phyloP scores from a whole-genome alignment of 202 grass and related monocot genomes.

The Elaeis oleifera region DNA sequence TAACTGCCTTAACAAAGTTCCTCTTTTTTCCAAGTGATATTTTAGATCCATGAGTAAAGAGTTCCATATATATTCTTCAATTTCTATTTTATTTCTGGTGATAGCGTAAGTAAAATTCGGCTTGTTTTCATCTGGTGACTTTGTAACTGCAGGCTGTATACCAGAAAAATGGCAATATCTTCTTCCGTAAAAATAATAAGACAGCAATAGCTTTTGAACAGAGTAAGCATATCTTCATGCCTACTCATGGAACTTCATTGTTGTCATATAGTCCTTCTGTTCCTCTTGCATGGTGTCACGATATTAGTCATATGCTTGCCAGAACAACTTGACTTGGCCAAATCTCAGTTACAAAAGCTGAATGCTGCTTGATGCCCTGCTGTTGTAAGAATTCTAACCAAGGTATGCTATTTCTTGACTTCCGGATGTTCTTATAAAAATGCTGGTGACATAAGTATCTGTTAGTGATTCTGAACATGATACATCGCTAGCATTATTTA shows the following conservation, averaged over 20 bases:
- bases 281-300: not conserved
- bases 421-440: no score
- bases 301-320: slow-evolving; percentile 2
- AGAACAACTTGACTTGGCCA: slow-evolving; percentile 71
- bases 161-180: slow-evolving; percentile 63
- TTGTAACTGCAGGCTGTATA: slow-evolving; percentile 39
- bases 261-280: slow-evolving; percentile 3
- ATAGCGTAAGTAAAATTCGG: no score
- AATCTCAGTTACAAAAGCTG: slow-evolving; percentile 44
- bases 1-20: no score
- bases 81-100: not conserved
- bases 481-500: no score
- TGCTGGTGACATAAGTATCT: no score
- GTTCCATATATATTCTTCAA: not conserved
- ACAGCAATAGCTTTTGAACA: slow-evolving; percentile 43
- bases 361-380: slow-evolving; percentile 27
- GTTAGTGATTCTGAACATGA: no score
- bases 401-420: no score
- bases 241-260: not conserved
- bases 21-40: no score
- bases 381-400: no score
- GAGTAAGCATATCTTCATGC: slow-evolving; percentile 30
- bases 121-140: not conserved
- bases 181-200: slow-evolving; percentile 55
- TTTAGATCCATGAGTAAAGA: not conserved